Evolutionary conservation across 148 eudicot genomes (phyloP), one percentile per base, ranked within the genome.

Genomic region (Diospyros kaki): DNA sequence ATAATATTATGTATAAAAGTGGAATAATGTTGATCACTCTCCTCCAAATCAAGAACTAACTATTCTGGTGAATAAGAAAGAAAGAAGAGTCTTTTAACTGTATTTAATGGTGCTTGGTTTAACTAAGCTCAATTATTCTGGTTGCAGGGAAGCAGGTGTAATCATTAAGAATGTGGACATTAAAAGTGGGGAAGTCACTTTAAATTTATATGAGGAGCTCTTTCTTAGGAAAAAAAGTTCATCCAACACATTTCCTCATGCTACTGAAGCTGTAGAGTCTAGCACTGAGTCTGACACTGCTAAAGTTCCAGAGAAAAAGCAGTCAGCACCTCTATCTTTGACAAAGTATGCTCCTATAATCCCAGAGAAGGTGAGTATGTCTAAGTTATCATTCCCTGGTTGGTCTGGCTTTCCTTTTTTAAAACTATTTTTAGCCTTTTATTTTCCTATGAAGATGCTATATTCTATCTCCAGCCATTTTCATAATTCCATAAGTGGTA

Each of bases 61-160:
- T 44, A n/a, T 28, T n/a, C 3, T 13, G 45, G 43, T 42, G 43
- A 58, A 53, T 12, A 14, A 15, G 44, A 39, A 52, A 69, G 61
- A 58, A 18, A 43, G 6, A 12, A 14, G 46, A 44, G 11, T 43
- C 40, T 12, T 59, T 39, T 40, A 45, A 72, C 44, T 72, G 18
- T 28, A 43, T 11, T 58, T 50, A 52, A 50, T 10, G 18, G 50
- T 60, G 53, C 58, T 54, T 44, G 55, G 44, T 54, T 62, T 71
- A 63, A 52, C 46, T 77, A 14, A 71, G 64, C 68, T 71, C 45
- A 11, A 58, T 78, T 68, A 40, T 62, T 71, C 71, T 80, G 76
- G 66, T 54, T 86, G 77, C 94, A 95, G 98, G 91, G 97, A 92
- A 76, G 84, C 82, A 83, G 98, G 97, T 74, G 79, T 95, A 65